Conservation (phyloP, 1,284 basidiomycete genomes). For the Trichosporon sp. region DNA sequence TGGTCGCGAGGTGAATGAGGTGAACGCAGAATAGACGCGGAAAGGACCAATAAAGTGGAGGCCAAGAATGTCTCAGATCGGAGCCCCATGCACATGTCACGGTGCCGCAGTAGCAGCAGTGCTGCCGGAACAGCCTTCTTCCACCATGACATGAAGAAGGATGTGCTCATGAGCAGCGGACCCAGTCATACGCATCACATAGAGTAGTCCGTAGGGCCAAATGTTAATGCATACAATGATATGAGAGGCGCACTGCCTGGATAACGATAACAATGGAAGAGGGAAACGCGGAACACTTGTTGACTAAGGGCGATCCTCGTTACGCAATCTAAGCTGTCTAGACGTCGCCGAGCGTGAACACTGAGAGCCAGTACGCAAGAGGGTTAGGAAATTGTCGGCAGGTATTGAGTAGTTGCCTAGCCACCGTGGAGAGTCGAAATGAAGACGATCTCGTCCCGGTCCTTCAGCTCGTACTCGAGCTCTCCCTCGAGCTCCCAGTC, state of each 20-base stretch:
- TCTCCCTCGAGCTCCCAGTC: conserved; percentile 99
- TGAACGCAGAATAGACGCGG: not conserved
- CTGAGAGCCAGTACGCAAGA: too few species aligned
- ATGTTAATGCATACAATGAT: not conserved
- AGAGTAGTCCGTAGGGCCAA: not conserved
- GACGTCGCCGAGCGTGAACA: too few species aligned
- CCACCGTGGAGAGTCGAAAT: conserved; percentile 95
- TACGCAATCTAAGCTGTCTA: not conserved
- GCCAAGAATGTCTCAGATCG: not conserved
- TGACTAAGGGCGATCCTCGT: not conserved
- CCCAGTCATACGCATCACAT: too few species aligned
- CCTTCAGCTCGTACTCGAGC: conserved; percentile 73
- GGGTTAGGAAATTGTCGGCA: too few species aligned
- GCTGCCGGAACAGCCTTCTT: too few species aligned
- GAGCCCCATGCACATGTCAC: not conserved
- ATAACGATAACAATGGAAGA: not conserved
- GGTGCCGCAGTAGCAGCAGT: not conserved
- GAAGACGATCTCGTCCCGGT: conserved; percentile 86
- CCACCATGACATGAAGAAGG: too few species aligned
- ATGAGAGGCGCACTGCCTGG: not conserved
- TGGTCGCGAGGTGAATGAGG: conserved; percentile 13
- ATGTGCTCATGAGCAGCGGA: too few species aligned
- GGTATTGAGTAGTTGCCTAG: conserved; percentile 49
- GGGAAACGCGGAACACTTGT: not conserved
- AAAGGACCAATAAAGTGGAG: conserved; percentile 5